Conservation (phyloP, 148 eudicot genomes). For the Talinum fruticosum region DNA sequence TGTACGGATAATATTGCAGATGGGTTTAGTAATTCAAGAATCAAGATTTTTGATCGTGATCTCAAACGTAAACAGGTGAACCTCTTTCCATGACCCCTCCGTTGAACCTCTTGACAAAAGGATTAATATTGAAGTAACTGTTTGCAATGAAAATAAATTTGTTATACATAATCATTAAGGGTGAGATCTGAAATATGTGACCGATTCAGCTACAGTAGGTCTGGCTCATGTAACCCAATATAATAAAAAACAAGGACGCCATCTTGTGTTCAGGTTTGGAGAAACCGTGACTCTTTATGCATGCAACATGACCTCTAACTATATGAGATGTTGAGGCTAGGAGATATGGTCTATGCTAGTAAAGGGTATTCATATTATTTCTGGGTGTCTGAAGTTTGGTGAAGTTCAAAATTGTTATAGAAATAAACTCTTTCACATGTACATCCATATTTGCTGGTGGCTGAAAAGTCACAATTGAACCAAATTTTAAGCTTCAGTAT, state of each 20-base stretch:
- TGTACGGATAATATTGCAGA: conserved; percentile 27
- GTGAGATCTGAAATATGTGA: neutral
- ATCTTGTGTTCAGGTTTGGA: neutral
- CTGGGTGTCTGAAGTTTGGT: neutral
- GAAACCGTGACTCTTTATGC: neutral
- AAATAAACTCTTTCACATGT: neutral
- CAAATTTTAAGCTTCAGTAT: neutral
- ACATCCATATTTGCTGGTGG: neutral
- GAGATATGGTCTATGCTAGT: neutral
- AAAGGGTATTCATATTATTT: neutral
- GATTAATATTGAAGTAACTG: neutral
- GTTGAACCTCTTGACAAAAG: neutral
- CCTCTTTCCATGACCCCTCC: neutral
- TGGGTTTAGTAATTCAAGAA: conserved; percentile 48
- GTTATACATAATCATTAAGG: neutral
- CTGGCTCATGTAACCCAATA: neutral
- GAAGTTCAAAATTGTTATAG: neutral
- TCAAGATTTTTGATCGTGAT: conserved; percentile 78
- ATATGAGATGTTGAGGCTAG: neutral
- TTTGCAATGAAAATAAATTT: neutral
- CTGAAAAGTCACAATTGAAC: neutral
- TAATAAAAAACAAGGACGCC: neutral
- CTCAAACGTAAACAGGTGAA: conserved; percentile 81
- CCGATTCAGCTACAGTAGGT: neutral
- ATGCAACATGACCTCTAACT: neutral